Conservation (phyloP, 306 rosid species). For the Trifolium subterraneum region DNA sequence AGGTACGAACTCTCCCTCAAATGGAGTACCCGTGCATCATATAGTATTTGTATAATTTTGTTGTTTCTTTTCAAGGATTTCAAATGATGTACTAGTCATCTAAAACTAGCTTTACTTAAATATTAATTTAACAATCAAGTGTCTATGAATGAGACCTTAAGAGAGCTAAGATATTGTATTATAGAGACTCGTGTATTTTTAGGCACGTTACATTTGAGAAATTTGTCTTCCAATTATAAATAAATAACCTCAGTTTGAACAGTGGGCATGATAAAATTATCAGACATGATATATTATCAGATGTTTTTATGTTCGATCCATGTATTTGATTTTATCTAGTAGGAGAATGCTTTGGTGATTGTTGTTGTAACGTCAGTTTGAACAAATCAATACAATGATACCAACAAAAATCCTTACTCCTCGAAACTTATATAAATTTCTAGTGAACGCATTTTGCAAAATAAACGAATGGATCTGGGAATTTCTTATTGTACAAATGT, state of each 20-base stretch:
- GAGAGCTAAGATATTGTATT: background rate
- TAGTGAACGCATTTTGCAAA: conserved; percentile 6
- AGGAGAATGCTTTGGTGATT: background rate
- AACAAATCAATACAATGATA: background rate
- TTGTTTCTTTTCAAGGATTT: too few species aligned
- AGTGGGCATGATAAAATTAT: background rate
- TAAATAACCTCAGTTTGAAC: background rate
- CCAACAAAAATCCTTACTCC: background rate
- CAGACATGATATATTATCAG: background rate
- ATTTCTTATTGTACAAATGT: conserved; percentile 17
- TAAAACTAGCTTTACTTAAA: too few species aligned
- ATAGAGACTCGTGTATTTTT: background rate
- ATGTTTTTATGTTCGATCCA: background rate
- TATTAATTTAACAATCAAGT: too few species aligned
- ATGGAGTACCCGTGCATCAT: too few species aligned
- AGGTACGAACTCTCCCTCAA: too few species aligned
- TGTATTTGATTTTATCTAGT: background rate
- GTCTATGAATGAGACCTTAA: background rate
- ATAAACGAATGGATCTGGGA: conserved; percentile 19
- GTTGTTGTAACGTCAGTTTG: conserved; percentile 1
- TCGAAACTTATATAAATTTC: background rate
- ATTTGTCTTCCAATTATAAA: conserved; percentile 10
- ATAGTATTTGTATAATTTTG: too few species aligned
- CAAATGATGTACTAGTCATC: too few species aligned
- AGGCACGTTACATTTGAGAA: background rate